These are phyloP conservation scores for Sonneratia caseolaris DNA, from an alignment of 345 rosid genomes.

Conservation along the genomic window DNA sequence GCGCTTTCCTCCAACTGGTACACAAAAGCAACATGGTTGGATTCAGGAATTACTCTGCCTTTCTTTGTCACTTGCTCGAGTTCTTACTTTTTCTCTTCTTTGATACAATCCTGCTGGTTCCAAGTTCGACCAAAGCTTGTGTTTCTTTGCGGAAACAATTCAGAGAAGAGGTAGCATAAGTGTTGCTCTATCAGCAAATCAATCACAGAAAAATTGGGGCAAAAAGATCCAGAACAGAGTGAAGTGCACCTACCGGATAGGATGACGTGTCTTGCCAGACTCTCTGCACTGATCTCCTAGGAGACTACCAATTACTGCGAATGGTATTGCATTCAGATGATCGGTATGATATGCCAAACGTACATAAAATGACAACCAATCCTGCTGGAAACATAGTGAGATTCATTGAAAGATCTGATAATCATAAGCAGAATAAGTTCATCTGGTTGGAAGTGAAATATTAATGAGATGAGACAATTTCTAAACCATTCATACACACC, in stretches of 20 bases:
- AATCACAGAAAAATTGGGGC: neutral
- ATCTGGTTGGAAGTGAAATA: neutral
- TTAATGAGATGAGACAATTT: neutral
- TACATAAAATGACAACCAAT: too few species aligned
- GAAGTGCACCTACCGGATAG: conserved; percentile 28
- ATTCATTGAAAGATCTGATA: neutral
- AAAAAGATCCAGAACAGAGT: neutral
- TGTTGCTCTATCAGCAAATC: neutral
- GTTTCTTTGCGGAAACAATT: conserved; percentile 41
- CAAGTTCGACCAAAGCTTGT: conserved; percentile 62
- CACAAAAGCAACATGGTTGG: neutral
- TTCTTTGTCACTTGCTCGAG: neutral
- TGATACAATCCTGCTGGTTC: conserved; percentile 66
- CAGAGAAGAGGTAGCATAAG: neutral
- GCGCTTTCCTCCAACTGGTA: neutral
- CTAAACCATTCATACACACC: conserved; percentile 19
- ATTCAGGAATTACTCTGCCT: neutral
- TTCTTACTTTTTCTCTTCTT: conserved; percentile 42
- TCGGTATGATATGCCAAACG: neutral
- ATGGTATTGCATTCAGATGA: neutral
- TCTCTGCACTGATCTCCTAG: conserved; percentile 31
- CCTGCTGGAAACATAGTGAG: neutral
- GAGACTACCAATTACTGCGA: conserved; percentile 13
- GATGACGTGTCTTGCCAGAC: conserved; percentile 53
- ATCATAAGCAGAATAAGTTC: neutral